phyloP scores from a whole-genome alignment of 495 filamentous ascomycete genomes.

The Podospora didyma region DNA sequence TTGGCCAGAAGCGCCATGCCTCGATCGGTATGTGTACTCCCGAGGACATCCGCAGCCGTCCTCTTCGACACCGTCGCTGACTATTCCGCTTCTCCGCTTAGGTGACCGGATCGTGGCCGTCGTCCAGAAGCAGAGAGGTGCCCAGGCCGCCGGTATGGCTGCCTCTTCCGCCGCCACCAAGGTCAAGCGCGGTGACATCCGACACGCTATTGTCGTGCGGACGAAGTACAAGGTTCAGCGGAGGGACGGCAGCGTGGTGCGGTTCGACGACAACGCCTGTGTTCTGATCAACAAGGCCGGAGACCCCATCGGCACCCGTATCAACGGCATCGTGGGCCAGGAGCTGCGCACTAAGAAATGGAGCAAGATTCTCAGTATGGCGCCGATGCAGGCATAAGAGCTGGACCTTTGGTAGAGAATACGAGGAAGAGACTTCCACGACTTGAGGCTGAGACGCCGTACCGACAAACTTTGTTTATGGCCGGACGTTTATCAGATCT shows the following conservation, averaged over 20 bases:
- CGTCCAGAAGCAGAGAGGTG: slow-evolving; percentile 86
- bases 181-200: slow-evolving; percentile 92
- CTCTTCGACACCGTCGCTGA: not conserved
- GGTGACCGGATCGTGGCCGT: slow-evolving; percentile 97
- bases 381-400: slow-evolving; percentile 80
- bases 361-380: slow-evolving; percentile 96
- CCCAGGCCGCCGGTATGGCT: slow-evolving; percentile 48
- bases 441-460: not conserved
- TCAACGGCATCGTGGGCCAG: slow-evolving; percentile 84
- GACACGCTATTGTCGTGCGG: slow-evolving; percentile 92
- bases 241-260: slow-evolving; percentile 80
- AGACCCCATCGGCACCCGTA: slow-evolving; percentile 87
- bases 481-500: too few relatives aligned
- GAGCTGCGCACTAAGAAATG: slow-evolving; percentile 87
- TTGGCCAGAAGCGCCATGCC: slow-evolving; percentile 85
- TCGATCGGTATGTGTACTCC: slow-evolving; percentile 68
- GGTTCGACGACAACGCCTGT: slow-evolving; percentile 97
- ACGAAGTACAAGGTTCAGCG: slow-evolving; percentile 82
- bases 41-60: not conserved
- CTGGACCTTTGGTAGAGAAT: not conserved
- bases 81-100: slow-evolving; percentile 28
- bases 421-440: not conserved
- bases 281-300: slow-evolving; percentile 96
- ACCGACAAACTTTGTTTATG: too few relatives aligned
- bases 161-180: slow-evolving; percentile 71